phyloP scores from a whole-genome alignment of 805 yeast species.

The Ascoidea asiatica region DNA sequence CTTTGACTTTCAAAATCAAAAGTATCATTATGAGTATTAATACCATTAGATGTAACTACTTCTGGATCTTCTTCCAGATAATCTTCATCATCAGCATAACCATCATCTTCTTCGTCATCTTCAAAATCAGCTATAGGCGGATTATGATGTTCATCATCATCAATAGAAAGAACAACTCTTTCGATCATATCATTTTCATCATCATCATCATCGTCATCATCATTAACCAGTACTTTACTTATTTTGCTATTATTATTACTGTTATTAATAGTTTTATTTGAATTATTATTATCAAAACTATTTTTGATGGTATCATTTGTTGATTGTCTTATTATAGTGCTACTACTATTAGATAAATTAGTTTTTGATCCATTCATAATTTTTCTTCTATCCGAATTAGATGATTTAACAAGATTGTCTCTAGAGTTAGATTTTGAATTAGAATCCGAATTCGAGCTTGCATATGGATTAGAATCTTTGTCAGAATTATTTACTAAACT shows the following conservation, averaged over 20 bases:
- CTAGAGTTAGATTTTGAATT: not conserved
- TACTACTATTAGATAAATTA: not conserved
- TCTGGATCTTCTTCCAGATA: constrained; percentile 10
- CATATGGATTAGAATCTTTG: too few species aligned
- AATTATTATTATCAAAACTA: not conserved
- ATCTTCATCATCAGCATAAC: constrained; percentile 11
- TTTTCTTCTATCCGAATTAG: not conserved
- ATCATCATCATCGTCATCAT: constrained; percentile 21
- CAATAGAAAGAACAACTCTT: constrained; percentile 3
- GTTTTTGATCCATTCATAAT: not conserved
- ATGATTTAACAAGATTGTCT: not conserved
- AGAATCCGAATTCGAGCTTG: too few species aligned
- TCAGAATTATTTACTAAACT: too few species aligned
- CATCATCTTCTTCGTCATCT: constrained; percentile 7
- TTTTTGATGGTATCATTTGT: not conserved
- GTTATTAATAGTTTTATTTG: not conserved
- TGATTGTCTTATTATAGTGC: not conserved
- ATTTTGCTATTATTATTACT: not conserved
- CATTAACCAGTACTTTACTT: constrained; percentile 30
- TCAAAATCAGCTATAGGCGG: constrained; percentile 11
- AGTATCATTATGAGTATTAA: constrained; percentile 20
- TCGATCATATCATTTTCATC: constrained; percentile 3
- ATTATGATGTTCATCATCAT: too few species aligned
- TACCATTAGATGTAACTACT: constrained; percentile 14
- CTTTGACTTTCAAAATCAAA: constrained; percentile 10